Percentiles rank a stretch among this genome's conserved stretches.
Evolutionary conservation across 1,284 basidiomycete species (phyloP).

Genomic region (Lentinula novae-zelandiae): DNA sequence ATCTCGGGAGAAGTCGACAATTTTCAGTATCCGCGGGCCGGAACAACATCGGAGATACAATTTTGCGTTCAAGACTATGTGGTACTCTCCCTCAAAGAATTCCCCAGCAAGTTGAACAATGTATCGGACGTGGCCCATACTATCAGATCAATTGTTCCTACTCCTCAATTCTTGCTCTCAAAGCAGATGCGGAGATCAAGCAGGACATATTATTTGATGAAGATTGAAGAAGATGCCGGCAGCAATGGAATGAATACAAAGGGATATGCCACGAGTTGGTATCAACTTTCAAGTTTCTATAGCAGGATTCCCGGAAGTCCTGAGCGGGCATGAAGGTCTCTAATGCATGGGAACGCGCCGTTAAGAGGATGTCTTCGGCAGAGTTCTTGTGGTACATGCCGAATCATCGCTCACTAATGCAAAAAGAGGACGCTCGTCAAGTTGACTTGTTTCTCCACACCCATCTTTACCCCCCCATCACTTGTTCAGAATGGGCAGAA

Average conservation of each 20-base stretch:
- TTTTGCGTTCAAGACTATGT: neutral
- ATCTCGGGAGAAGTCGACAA: neutral
- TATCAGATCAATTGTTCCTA: slow-evolving; percentile 1
- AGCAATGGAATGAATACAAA: slow-evolving; percentile 9
- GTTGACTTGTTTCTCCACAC: slow-evolving; percentile 10
- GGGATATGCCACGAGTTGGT: slow-evolving; percentile 5
- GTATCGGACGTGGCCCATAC: no score
- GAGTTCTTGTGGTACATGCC: slow-evolving; percentile 8
- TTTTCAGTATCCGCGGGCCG: neutral
- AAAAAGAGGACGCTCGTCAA: slow-evolving; percentile 13
- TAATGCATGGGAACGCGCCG: slow-evolving; percentile 9
- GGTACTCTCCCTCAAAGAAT: neutral
- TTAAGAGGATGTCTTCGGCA: slow-evolving; percentile 11
- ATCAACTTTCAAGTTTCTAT: slow-evolving; percentile 7
- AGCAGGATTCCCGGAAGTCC: slow-evolving; percentile 5
- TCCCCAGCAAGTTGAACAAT: neutral
- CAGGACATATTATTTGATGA: neutral
- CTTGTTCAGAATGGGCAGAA: slow-evolving; percentile 61
- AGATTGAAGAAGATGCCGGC: slow-evolving; percentile 8
- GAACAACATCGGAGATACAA: neutral
- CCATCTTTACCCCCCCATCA: slow-evolving; percentile 5
- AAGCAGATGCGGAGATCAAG: slow-evolving; percentile 4
- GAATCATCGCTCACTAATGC: slow-evolving; percentile 13
- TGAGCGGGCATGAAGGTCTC: slow-evolving; percentile 4
- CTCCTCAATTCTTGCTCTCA: neutral